These are phyloP conservation scores for Colletotrichum aenigma DNA, from an alignment of 2,329 filamentous ascomycete species.

Conservation along the genomic window DNA sequence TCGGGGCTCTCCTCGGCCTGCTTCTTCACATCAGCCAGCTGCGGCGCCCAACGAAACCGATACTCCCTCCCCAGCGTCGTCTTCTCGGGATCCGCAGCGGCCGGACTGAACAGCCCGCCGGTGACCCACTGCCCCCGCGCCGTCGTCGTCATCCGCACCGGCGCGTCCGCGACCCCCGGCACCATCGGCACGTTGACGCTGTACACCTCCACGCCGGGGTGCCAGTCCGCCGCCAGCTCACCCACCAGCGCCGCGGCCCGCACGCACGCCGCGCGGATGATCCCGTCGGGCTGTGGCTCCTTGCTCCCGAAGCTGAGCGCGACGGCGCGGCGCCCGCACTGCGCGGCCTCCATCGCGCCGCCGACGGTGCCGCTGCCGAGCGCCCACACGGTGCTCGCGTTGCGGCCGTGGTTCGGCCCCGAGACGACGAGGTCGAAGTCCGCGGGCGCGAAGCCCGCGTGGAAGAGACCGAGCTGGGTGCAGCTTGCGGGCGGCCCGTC, in stretches of 20 bases:
- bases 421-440: conserved; percentile 62
- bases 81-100: conserved; percentile 13
- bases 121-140: conserved; percentile 71
- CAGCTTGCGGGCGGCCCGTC: conserved; percentile 65
- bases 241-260: conserved; percentile 67
- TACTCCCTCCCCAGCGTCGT: not conserved
- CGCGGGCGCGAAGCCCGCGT: conserved; percentile 37
- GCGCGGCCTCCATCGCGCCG: conserved; percentile 61
- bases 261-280: conserved; percentile 64
- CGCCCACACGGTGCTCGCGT: conserved; percentile 62
- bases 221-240: conserved; percentile 64
- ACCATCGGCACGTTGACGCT: conserved; percentile 72
- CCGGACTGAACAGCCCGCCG: conserved; percentile 36
- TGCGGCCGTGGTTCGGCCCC: conserved; percentile 66
- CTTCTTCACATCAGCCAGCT: conserved; percentile 19
- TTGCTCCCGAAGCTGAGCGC: conserved; percentile 75
- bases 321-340: conserved; percentile 62
- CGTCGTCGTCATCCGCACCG: conserved; percentile 71
- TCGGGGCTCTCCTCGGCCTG: conserved; percentile 15
- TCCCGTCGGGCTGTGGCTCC: conserved; percentile 66
- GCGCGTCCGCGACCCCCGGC: conserved; percentile 61
- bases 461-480: conserved; percentile 63
- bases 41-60: conserved; percentile 20
- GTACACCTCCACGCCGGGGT: conserved; percentile 64
- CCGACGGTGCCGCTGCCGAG: conserved; percentile 64